phyloP scores from a whole-genome alignment of 495 filamentous ascomycete genomes.

The Baudoinia panamericana region DNA sequence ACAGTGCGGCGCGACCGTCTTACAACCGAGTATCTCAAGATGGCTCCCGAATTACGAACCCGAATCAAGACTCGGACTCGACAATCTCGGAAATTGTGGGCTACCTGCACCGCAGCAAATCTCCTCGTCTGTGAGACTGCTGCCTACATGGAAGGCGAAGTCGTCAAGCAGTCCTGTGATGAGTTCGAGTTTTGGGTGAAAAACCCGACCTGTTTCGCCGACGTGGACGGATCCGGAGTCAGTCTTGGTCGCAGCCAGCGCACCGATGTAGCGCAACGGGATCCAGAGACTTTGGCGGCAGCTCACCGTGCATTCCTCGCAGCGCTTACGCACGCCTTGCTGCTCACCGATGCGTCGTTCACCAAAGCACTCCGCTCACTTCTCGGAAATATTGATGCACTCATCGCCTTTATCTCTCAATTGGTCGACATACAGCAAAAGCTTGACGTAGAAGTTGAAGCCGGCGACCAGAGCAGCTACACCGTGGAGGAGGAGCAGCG shows the following conservation, averaged over 20 bases:
- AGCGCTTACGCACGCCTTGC: constrained; percentile 50
- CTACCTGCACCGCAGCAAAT: constrained; percentile 64
- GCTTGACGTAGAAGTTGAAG: constrained; percentile 64
- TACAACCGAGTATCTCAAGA: constrained; percentile 41
- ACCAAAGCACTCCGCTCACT: constrained; percentile 56
- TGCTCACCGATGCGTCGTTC: constrained; percentile 57
- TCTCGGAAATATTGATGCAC: constrained; percentile 58
- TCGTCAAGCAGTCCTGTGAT: constrained; percentile 64
- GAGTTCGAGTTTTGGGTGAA: constrained; percentile 41
- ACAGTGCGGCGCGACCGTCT: constrained; percentile 63
- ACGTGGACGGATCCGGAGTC: neutral
- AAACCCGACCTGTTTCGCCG: neutral
- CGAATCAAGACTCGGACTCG: constrained; percentile 36
- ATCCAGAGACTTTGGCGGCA: constrained; percentile 70
- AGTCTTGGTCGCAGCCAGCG: neutral
- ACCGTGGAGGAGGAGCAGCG: constrained; percentile 57
- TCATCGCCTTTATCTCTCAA: constrained; percentile 59
- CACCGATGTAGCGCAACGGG: constrained; percentile 35
- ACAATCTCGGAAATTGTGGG: constrained; percentile 66
- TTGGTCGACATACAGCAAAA: constrained; percentile 59
- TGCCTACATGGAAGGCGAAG: constrained; percentile 78
- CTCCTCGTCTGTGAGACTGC: constrained; percentile 80
- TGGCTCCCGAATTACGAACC: no score
- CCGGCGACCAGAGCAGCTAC: constrained; percentile 57
- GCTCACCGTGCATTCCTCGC: constrained; percentile 66